Evolutionary conservation across 345 rosid species (phyloP), one percentile per base, ranked within the genome.

Genomic region (Raphanus sativus): DNA sequence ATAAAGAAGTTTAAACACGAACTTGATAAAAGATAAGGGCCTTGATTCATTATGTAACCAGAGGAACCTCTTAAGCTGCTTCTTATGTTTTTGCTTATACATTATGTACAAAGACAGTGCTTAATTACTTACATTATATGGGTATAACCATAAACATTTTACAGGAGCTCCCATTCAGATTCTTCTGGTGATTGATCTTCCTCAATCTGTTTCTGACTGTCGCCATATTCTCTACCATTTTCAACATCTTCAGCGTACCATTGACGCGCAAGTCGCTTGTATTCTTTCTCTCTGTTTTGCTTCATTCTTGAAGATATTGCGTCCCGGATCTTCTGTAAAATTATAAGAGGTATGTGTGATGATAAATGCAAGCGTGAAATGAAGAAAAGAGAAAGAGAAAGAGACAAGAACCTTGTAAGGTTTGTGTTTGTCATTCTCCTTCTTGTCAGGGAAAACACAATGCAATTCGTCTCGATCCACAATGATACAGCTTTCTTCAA

Each of bases 111-210:
- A 32, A 26, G 56, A 73, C 4, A 34, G 54, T 7, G 48, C 4
- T 54, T 32, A 9, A 26, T 28, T 28, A 11, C 62, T 32, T 63
- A 67, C 8, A 56, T 32, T 9, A 32, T 50, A 54, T 68, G 61
- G 36, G 26, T 59, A 28, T 59, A 28, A 56, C 67, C 45, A 60
- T 77, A 0, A 25, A 59, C 54, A 42, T 40, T 34, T 75, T 80
- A 80, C 77, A 93, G 87, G 71, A 93, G 85, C 89, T 93, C 98
- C 98, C 98, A 91, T 69, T 89, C 98, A 7, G 87, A 83, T 75
- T 93, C 95, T 58, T 75, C 69, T 13, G 56, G 59, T 61, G 86
- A 72, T 58, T 0, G 25, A 8, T 69, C 59, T 4, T 69, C 79
- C 17, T 74, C 79, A 0, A n/a, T 0, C 8, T 59, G 40, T 75